A percentile compares a stretch with the other conserved stretches of the same genome.
phyloP scores from a whole-genome alignment of 2,329 filamentous ascomycete genomes.

The Xylariomycetidae sp. region DNA sequence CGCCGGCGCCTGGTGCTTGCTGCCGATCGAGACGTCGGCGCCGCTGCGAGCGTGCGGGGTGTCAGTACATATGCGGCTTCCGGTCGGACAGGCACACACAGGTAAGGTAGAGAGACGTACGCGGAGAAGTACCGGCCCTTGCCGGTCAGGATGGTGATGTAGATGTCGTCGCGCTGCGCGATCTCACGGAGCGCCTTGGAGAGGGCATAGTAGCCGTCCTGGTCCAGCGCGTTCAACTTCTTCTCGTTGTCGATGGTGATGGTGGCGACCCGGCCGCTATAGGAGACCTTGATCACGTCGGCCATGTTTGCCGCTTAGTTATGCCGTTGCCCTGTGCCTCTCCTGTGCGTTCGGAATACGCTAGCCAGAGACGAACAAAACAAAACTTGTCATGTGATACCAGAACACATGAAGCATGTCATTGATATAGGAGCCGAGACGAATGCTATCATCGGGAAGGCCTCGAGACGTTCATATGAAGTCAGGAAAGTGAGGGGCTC shows the following conservation, averaged over 20 bases:
- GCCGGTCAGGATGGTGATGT: constrained; percentile 76
- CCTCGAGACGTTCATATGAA: no score
- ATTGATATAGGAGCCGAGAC: no score
- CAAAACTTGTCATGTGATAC: no score
- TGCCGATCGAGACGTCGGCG: constrained; percentile 13
- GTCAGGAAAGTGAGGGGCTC: no score
- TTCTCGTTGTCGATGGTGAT: constrained; percentile 79
- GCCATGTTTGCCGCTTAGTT: constrained; percentile 31
- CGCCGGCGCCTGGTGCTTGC: not conserved
- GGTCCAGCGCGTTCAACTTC: constrained; percentile 80
- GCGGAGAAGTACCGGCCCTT: constrained; percentile 85
- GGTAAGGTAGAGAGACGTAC: constrained; percentile 41
- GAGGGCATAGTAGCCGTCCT: constrained; percentile 70
- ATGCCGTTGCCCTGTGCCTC: no score
- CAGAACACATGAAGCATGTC: no score
- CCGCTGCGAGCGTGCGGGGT: constrained; percentile 7
- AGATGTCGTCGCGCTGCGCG: constrained; percentile 71
- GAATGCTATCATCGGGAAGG: no score
- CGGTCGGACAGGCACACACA: not conserved
- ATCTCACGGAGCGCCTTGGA: constrained; percentile 69
- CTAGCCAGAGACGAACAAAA: no score
- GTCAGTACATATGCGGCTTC: no score
- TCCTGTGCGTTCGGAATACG: no score
- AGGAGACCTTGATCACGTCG: constrained; percentile 49
- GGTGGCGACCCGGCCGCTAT: constrained; percentile 66